phyloP scores from a whole-genome alignment of 768 basidiomycete species.

The Suillus luteus region DNA sequence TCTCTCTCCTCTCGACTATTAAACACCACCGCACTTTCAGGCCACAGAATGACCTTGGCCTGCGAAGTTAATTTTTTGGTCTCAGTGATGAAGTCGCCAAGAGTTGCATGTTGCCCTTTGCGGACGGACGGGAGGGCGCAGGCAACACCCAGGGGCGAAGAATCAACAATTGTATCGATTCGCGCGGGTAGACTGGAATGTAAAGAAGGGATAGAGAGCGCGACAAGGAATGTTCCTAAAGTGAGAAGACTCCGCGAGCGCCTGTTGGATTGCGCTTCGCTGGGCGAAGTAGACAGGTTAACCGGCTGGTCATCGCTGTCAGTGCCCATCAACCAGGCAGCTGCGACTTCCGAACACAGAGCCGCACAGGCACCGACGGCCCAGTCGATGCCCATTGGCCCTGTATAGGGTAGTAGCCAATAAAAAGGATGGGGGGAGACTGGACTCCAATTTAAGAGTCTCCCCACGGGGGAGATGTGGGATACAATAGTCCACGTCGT shows the following conservation, averaged over 20 bases:
- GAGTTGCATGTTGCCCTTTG: slow-evolving; percentile 43
- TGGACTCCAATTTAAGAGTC: slow-evolving; percentile 73
- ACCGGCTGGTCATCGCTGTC: slow-evolving; percentile 18
- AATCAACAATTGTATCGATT: slow-evolving; percentile 35
- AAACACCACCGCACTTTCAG: slow-evolving; percentile 77
- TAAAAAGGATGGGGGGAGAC: slow-evolving; percentile 53
- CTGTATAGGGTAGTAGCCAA: slow-evolving; percentile 63
- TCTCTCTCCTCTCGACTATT: slow-evolving; percentile 48
- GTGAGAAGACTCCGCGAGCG: slow-evolving; percentile 33
- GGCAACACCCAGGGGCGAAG: slow-evolving; percentile 63
- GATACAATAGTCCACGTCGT: slow-evolving; percentile 58
- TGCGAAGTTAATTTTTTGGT: slow-evolving; percentile 41
- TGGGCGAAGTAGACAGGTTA: slow-evolving; percentile 11
- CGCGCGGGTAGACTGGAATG: slow-evolving; percentile 41
- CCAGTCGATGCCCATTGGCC: slow-evolving; percentile 71
- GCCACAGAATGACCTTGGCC: slow-evolving; percentile 73
- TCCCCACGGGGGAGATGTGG: slow-evolving; percentile 64
- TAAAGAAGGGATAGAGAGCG: slow-evolving; percentile 60
- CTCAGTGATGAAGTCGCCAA: slow-evolving; percentile 67
- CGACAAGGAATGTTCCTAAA: slow-evolving; percentile 43
- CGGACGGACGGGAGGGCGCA: slow-evolving; percentile 63
- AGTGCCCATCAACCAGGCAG: slow-evolving; percentile 57
- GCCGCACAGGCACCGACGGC: slow-evolving; percentile 75
- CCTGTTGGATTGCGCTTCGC: background rate
- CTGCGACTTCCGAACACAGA: slow-evolving; percentile 54